Evolutionary conservation across 768 basidiomycete species (phyloP), one percentile per base, ranked within the genome.

Genomic region (Suillus fuscotomentosus): DNA sequence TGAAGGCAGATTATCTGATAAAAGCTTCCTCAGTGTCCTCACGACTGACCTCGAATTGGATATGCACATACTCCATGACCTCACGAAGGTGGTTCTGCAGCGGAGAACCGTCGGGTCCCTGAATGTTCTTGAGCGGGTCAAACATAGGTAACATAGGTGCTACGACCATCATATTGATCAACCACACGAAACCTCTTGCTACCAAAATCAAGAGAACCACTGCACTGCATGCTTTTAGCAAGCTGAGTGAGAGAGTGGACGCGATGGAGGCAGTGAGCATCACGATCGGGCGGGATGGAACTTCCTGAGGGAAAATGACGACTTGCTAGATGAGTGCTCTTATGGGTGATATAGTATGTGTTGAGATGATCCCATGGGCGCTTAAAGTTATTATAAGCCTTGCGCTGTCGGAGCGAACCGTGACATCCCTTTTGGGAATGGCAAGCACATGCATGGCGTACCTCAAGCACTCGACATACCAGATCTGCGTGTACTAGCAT

Each of bases 111-210:
- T 78, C 72, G 9, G 83, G 84, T 0, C 85, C 85, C 43, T 83
- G 83, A 14, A 87, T 70, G 41, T 78, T 73, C 60, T 75, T 70
- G 54, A 87, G 72, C 20, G 84, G 84, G 70, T 86, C 85, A 47
- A 73, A 78, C 4, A 76, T 70, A 15, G 85, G 84, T n/a, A 73
- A 78, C 4, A 76, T 70, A 15, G 85, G 84, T n/a, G 76, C 69
- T 22, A 85, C 59, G 45, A 82, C 42, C 22, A 85, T 63, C 71
- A 82, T 70, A 64, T 84, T 78, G 55, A 83, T 55, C 61, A 84
- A 69, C 79, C 81, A 83, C 20, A 76, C 41, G 14, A 77, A 31
- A 41, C 72, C 78, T 68, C 79, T 76, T 20, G 77, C 73, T 50
- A 82, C 24, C 47, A 80, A 66, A 60, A 80, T 68, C 53, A 72